Evolutionary conservation across 1,284 basidiomycete species (phyloP).

Genomic region (Apiotrichum laibachii): DNA sequence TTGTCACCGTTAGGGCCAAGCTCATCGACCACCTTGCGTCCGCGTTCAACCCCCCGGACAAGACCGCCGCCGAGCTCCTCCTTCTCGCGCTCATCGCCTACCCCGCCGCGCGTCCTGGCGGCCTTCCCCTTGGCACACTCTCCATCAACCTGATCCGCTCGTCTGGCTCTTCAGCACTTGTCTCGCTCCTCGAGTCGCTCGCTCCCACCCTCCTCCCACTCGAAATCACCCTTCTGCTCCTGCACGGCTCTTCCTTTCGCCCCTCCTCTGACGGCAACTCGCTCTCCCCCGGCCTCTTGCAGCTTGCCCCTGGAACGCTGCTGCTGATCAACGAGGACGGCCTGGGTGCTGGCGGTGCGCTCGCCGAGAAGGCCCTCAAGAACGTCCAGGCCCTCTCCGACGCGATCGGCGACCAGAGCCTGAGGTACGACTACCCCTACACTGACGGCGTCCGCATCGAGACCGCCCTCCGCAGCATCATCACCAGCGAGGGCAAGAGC

Average conservation of each 20-base stretch:
- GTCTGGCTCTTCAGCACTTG: slow-evolving; percentile 14
- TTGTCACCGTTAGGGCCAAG: slow-evolving; percentile 15
- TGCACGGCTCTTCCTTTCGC: slow-evolving; percentile 38
- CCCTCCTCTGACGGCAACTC: slow-evolving; percentile 37
- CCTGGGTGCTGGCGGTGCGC: slow-evolving; percentile 45
- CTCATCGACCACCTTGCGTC: slow-evolving; percentile 39
- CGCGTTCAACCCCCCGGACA: slow-evolving; percentile 36
- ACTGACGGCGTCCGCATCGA: slow-evolving; percentile 49
- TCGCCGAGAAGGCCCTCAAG: slow-evolving; percentile 41
- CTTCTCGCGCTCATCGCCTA: slow-evolving; percentile 40
- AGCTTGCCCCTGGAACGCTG: slow-evolving; percentile 33
- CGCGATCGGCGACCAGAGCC: slow-evolving; percentile 35
- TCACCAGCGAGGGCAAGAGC: slow-evolving; percentile 46
- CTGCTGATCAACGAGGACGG: slow-evolving; percentile 26
- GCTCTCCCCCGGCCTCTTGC: slow-evolving; percentile 44
- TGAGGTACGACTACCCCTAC: slow-evolving; percentile 49
- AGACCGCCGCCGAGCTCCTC: slow-evolving; percentile 39
- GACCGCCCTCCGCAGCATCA: slow-evolving; percentile 32
- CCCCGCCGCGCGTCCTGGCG: slow-evolving; percentile 31
- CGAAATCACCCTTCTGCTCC: slow-evolving; percentile 36
- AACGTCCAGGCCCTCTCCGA: slow-evolving; percentile 45
- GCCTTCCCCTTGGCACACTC: slow-evolving; percentile 43
- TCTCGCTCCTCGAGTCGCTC: slow-evolving; percentile 21
- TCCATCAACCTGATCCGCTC: slow-evolving; percentile 39
- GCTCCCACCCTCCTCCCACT: slow-evolving; percentile 32